These are phyloP conservation scores for Calonectria naviculata DNA, from an alignment of 2,329 filamentous ascomycete genomes.

Conservation along the genomic window DNA sequence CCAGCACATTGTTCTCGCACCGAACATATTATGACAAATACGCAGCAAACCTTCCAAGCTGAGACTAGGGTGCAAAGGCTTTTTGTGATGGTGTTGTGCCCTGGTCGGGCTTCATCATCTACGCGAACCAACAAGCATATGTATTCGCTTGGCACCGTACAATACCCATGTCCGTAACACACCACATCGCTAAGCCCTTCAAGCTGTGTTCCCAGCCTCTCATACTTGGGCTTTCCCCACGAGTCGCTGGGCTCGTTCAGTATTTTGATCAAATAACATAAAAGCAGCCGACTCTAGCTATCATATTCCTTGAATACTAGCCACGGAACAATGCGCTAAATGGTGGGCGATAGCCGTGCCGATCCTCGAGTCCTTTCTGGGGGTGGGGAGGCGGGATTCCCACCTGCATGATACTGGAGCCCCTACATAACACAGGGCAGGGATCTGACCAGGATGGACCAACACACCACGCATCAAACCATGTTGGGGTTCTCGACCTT, in stretches of 20 bases:
- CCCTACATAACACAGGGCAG: slow-evolving; percentile 5
- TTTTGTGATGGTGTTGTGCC: background rate
- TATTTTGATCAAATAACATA: background rate
- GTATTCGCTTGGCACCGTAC: background rate
- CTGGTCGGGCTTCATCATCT: background rate
- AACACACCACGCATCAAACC: slow-evolving; percentile 14
- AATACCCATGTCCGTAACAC: background rate
- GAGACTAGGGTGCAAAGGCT: background rate
- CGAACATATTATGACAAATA: background rate
- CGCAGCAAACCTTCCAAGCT: background rate
- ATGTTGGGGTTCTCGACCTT: background rate
- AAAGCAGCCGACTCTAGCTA: background rate
- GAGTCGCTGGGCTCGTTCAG: background rate
- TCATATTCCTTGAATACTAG: background rate
- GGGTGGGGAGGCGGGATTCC: background rate
- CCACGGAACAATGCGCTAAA: background rate
- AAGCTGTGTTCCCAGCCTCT: background rate
- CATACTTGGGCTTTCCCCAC: background rate
- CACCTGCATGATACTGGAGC: background rate
- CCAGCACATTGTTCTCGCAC: background rate
- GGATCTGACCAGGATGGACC: background rate
- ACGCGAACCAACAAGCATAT: background rate
- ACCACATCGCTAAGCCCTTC: background rate
- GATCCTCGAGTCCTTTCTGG: background rate
- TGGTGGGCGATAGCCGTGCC: background rate